Base-by-base conservation (phyloP, 2,329 filamentous ascomycete genomes). In the Arthrobotrys conoides region DNA sequence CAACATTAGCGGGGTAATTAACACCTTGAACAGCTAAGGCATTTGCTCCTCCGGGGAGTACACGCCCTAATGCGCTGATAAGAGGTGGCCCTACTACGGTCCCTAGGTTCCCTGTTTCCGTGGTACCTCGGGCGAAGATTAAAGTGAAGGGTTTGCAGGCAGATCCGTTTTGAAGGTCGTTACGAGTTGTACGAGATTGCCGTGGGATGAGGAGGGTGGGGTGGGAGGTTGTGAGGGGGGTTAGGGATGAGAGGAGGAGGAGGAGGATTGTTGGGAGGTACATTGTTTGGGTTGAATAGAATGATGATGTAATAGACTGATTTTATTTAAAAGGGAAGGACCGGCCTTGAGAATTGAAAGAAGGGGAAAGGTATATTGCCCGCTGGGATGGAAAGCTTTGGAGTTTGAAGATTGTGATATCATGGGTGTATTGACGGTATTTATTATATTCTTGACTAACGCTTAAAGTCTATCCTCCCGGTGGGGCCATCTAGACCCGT, bases 61-160 rank as follows among this genome's bases (percentile, higher is more conserved):
- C 59, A 8, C 44, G 48, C 16, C 68, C 55, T 3, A 84, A 73
- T 3, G 82, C 80, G 2, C 76, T 41, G 55, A 82, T 76, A 27
- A 83, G 80, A 3, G 79, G 76, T 1, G 83, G 82, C 0, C 83
- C 83, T 9, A 81, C 80, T 1, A 83, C 41, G 14, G 69, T 63
- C 1, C 83, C 82, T 8, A 83, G 70, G 53, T 83, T 83, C 12
- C 82, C 82, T 0, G 71, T 59, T 48, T 83, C 82, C 10, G 69
- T 79, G 0, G 83, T 83, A 6, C 83, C 83, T 18, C 83, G 80
- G 22, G 82, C 82, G 44, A 82, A 83, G 44, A 83, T 69, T 20
- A 83, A 73, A 30, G 81, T 81, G 20, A 83, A 73, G 8, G 70
- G 70, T 61, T 73, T 73, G 41, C 70, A 73, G 38, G 8, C 61